These are phyloP conservation scores for Aphanomyces stellatus DNA, from an alignment of 352 stramenopile species.

Conservation along the genomic window DNA sequence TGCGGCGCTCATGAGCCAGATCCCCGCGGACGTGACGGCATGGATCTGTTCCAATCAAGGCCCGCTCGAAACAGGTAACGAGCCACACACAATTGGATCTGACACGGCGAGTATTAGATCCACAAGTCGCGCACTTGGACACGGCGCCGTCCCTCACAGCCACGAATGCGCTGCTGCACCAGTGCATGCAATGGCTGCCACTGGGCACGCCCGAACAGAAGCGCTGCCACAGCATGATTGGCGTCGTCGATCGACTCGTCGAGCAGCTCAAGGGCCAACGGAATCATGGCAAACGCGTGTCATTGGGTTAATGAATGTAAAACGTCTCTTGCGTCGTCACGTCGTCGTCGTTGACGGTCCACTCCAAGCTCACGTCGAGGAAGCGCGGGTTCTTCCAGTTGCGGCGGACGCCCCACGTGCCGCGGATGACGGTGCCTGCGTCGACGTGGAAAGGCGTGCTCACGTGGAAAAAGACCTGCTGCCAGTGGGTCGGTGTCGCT, in stretches of 20 bases:
- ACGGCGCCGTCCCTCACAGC: conserved; percentile 61
- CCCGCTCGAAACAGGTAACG: not conserved
- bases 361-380: conserved; percentile 86
- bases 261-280: conserved; percentile 1
- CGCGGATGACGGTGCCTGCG: conserved; percentile 65
- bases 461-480: conserved; percentile 98
- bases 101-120: conserved; percentile 29
- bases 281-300: conserved; percentile 7
- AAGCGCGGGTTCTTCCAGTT: conserved; percentile 91
- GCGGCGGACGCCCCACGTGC: conserved; percentile 80
- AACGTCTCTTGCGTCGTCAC: conserved; percentile 52
- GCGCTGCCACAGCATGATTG: conserved; percentile 63
- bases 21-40: conserved; percentile 66
- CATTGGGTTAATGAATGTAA: conserved; percentile 58
- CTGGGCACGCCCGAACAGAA: conserved; percentile 43
- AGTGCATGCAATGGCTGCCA: conserved; percentile 47
- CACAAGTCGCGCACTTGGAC: conserved; percentile 54
- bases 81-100: conserved; percentile 26
- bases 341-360: conserved; percentile 38
- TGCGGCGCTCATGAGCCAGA: conserved; percentile 67
- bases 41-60: conserved; percentile 43
- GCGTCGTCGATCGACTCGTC: conserved; percentile 33
- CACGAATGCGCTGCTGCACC: conserved; percentile 61
- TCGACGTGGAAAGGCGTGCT: conserved; percentile 61
- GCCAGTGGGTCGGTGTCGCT: conserved; percentile 96